A percentile compares a stretch with the other conserved stretches of the same genome.
These are phyloP conservation scores for Nidula niveotomentosa DNA, from an alignment of 1,284 basidiomycete species.

Conservation along the genomic window DNA sequence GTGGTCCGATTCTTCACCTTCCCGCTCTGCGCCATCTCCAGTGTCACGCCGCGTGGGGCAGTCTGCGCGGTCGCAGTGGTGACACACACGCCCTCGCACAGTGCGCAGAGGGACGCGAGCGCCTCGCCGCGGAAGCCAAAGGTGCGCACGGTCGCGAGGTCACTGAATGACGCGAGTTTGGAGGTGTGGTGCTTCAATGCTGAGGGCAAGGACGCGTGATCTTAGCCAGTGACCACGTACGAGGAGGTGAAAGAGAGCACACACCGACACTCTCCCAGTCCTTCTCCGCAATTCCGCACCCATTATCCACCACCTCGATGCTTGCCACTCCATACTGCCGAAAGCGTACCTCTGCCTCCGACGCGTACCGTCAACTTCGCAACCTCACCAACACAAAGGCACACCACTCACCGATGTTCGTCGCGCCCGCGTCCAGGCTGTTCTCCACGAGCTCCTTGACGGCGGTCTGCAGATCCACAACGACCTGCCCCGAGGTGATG, in stretches of 20 bases:
- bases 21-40: constrained; percentile 73
- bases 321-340: constrained; percentile 86
- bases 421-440: constrained; percentile 90
- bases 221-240: neutral
- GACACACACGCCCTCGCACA: constrained; percentile 72
- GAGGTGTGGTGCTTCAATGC: constrained; percentile 95
- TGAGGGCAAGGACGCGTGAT: constrained; percentile 21
- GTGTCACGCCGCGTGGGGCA: constrained; percentile 76
- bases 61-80: constrained; percentile 73
- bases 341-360: constrained; percentile 79
- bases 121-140: constrained; percentile 99
- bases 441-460: constrained; percentile 99
- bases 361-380: neutral
- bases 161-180: constrained; percentile 79
- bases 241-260: constrained; percentile 16
- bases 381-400: neutral
- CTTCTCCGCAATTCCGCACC: constrained; percentile 76
- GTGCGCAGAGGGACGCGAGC: constrained; percentile 87
- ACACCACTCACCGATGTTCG: constrained; percentile 70
- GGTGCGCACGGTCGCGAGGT: constrained; percentile 75
- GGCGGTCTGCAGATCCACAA: constrained; percentile 90
- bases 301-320: constrained; percentile 94
- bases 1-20: constrained; percentile 52
- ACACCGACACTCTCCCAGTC: constrained; percentile 82
- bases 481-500: constrained; percentile 93